Base-by-base conservation (phyloP, 345 rosid genomes). In the Diplotaxis tenuifolia region DNA sequence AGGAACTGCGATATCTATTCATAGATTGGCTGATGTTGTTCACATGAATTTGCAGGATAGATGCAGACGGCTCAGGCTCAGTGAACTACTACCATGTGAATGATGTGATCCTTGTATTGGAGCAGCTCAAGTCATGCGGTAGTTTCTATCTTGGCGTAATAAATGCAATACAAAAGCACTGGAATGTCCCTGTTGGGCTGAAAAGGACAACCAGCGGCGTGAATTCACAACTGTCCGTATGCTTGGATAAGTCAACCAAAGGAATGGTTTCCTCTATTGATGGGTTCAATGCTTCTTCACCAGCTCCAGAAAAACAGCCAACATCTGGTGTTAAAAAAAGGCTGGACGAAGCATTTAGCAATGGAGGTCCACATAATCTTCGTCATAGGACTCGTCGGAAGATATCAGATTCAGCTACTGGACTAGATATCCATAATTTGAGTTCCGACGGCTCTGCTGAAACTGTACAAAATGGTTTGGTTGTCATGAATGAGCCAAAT, bases 391-490 rank as follows among this genome's bases (percentile, higher is more conserved):
- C 69, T 72, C 73, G 77, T 20, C 73, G 53, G 53, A 80, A 79
- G 68, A 50, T 70, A 68, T 49, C 67, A 75, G 74, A 67, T 80
- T 68, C 82, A 45, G 82, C 78, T 59, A 63, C 68, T 58, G 79
- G 70, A 69, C 74, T 57, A 56, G 84, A 85, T 69, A 63, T 62
- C 52, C 82, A 75, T 0, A 80, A 70, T 73, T 18, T 82, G 55
- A 81, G 82, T 65, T 84, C 87, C 54, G 88, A 89, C 75, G 89
- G 87, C 58, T 80, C 89, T 56, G 87, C 83, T 72, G 92, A 87
- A 82, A 84, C 81, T 20, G 76, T 70, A 15, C 88, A 85, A 75
- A 71, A 82, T 61, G 87, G 82, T 76, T 80, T 79, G 16, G 73
- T 80, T 72, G 54, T 55, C 53, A 75, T 62, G 67, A 79, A 68